phyloP scores from a whole-genome alignment of 1,139 yeast species.

The Candida tetrigidarum region DNA sequence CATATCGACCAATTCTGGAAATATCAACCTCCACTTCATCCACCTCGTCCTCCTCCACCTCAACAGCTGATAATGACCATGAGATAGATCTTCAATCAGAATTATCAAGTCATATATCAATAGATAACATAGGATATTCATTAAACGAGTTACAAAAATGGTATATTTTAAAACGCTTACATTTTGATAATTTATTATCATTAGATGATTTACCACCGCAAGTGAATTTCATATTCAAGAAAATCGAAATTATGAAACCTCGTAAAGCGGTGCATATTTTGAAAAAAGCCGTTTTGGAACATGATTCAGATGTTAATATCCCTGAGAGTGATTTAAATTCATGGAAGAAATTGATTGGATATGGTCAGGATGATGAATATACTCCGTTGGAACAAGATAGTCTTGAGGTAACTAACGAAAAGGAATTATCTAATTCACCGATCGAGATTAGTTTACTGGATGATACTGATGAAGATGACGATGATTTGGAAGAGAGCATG shows the following conservation, averaged over 20 bases:
- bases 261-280: constrained; percentile 48
- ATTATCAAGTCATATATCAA: constrained; percentile 25
- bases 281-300: constrained; percentile 40
- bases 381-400: not conserved
- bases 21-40: no score
- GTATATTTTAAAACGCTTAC: constrained; percentile 29
- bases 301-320: constrained; percentile 54
- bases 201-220: constrained; percentile 37
- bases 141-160: constrained; percentile 32
- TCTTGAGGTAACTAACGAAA: not conserved
- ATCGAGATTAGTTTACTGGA: not conserved
- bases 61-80: constrained; percentile 18
- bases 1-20: not conserved
- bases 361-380: not conserved
- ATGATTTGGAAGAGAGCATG: not conserved
- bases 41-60: no score
- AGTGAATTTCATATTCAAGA: constrained; percentile 41
- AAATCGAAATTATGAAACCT: constrained; percentile 36
- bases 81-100: constrained; percentile 26
- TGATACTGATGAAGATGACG: no score
- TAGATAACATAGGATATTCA: constrained; percentile 26
- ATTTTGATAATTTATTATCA: constrained; percentile 26
- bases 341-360: constrained; percentile 21
- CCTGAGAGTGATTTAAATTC: constrained; percentile 38
- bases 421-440: not conserved